Evolutionary conservation across 257 asterid genomes (phyloP), one percentile per base, ranked within the genome.

Genomic region (Salvia miltiorrhiza): DNA sequence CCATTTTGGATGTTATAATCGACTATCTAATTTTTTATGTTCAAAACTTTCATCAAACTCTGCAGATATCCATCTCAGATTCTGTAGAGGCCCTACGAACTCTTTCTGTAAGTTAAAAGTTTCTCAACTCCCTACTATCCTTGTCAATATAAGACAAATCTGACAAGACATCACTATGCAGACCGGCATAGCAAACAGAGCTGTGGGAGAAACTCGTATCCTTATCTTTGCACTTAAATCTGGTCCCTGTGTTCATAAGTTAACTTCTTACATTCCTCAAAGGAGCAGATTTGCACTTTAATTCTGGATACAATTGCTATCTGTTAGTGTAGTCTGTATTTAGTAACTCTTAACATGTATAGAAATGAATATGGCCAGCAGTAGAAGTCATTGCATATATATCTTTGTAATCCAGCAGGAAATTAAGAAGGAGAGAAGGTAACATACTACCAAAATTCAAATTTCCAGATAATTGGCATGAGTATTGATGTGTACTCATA

Each of bases 141-240:
- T 73, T 44, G 28, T 30, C 71, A 44, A 55, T 49, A 28, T 49
- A 41, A 62, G 14, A 63, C 54, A 43, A 41, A 14, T 24, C 14
- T 63, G 54, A 63, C n/a, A 11, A 23, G 12, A 43, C 9, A 61
- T 74, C 41, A 35, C 71, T 59, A 43, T 70, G 81, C 85, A 90
- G 97, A 79, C 79, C 23, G 97, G 96, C 62, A 83, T 90, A 78
- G 85, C 96, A 59, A 90, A 86, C 86, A 90, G 91, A 76, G 90
- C 97, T 53, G 92, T 88, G 65, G 96, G 96, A 78, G 94, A 90
- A 76, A 90, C 97, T 78, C 92, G 96, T 90, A 88, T 83, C 90
- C 89, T 70, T 10, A 23, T 69, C 40, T 52, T 28, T 47, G 30
- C 24, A 47, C 78, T 39, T 33, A 47, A 48, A 16, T 64, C 63